These are phyloP conservation scores for Fusarium phyllophilum DNA, from an alignment of 2,329 filamentous ascomycete species.

Conservation along the genomic window DNA sequence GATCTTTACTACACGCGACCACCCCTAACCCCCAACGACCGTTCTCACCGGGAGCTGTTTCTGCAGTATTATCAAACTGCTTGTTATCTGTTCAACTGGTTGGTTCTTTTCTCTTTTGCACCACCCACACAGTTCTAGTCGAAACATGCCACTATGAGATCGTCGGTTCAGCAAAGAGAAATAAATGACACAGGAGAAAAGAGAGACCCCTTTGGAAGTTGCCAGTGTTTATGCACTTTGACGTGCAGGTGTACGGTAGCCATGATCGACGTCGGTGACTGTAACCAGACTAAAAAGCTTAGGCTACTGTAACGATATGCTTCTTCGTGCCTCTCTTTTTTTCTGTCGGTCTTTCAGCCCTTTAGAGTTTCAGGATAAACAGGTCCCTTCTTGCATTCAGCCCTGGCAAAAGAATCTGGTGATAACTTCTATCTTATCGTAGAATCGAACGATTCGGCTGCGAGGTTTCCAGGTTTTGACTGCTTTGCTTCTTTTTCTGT, in stretches of 20 bases:
- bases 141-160: slow-evolving; percentile 24
- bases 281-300: slow-evolving; percentile 13
- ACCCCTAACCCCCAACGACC: slow-evolving; percentile 30
- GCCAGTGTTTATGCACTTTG: background rate
- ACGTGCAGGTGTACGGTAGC: slow-evolving; percentile 5
- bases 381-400: slow-evolving; percentile 25
- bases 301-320: background rate
- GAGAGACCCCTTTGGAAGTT: background rate
- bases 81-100: background rate
- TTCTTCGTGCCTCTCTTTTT: background rate
- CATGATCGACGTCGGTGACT: slow-evolving; percentile 23
- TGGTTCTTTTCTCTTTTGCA: background rate
- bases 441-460: slow-evolving; percentile 22
- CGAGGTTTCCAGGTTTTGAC: slow-evolving; percentile 7
- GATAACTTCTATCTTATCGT: background rate
- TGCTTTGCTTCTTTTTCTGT: background rate
- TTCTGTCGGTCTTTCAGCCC: background rate
- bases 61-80: slow-evolving; percentile 12
- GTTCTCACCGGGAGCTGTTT: slow-evolving; percentile 35
- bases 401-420: background rate
- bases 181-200: slow-evolving; percentile 17
- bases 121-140: slow-evolving; percentile 12
- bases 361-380: background rate
- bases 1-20: slow-evolving; percentile 42
- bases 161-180: slow-evolving; percentile 2